These are phyloP conservation scores for Fusarium penzigii DNA, from an alignment of 2,329 filamentous ascomycete species.

Conservation along the genomic window DNA sequence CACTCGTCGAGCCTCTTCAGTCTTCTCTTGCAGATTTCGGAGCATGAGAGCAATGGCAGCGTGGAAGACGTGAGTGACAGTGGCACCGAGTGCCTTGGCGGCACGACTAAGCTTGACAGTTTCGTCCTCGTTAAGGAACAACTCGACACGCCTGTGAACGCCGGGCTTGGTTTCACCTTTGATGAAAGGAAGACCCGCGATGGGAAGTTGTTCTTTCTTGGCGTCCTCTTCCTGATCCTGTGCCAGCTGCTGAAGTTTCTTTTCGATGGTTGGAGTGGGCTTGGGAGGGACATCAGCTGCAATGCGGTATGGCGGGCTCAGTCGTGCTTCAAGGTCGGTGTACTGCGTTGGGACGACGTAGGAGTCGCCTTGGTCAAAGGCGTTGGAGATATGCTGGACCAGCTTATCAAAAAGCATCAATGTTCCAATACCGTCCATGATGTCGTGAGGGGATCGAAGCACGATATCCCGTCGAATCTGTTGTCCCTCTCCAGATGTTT, in stretches of 20 bases:
- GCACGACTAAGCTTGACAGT: conserved; percentile 21
- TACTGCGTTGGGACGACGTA: conserved; percentile 19
- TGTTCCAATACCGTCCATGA: conserved; percentile 43
- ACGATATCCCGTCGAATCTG: conserved; percentile 33
- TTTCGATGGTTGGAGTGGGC: neutral
- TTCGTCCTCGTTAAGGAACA: conserved; percentile 14
- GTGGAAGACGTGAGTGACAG: conserved; percentile 36
- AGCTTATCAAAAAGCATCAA: conserved; percentile 37
- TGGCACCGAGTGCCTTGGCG: conserved; percentile 21
- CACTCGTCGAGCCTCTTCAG: neutral
- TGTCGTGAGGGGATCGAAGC: conserved; percentile 39
- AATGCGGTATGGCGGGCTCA: conserved; percentile 15
- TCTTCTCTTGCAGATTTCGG: conserved; percentile 26
- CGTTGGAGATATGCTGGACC: conserved; percentile 23
- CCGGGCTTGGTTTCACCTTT: conserved; percentile 17
- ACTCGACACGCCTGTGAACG: conserved; percentile 27
- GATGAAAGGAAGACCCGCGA: conserved; percentile 21
- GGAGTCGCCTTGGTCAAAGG: conserved; percentile 13
- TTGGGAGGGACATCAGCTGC: neutral
- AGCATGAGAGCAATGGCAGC: conserved; percentile 32
- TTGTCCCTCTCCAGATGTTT: fast-evolving
- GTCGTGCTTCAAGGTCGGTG: conserved; percentile 2
- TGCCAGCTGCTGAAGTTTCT: no score
- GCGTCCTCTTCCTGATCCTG: no score
- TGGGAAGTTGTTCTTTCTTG: no score